phyloP scores from a whole-genome alignment of 345 rosid species.

The Aurinia saxatilis region DNA sequence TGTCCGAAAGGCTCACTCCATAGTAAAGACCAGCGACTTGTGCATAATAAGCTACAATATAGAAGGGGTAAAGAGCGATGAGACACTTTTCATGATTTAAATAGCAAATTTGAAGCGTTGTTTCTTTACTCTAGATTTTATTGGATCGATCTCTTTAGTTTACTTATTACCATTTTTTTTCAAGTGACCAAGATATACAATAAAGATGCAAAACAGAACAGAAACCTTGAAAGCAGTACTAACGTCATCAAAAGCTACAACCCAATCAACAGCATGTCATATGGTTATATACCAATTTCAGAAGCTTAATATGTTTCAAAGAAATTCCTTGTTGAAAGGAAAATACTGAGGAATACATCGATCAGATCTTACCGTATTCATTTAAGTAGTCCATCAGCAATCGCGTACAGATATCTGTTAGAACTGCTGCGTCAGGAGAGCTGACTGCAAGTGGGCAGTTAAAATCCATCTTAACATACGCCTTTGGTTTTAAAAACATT shows the following conservation, averaged over 20 bases:
- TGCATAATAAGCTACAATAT: conserved; percentile 80
- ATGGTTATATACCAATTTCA: background rate
- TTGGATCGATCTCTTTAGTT: background rate
- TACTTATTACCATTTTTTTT: background rate
- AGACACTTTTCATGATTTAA: background rate
- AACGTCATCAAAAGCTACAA: background rate
- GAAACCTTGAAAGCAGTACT: background rate
- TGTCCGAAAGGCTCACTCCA: conserved; percentile 36
- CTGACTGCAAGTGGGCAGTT: conserved; percentile 62
- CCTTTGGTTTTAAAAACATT: conserved; percentile 71
- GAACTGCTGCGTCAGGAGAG: conserved; percentile 80
- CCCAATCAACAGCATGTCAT: background rate
- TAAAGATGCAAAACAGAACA: background rate
- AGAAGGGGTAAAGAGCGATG: conserved; percentile 1
- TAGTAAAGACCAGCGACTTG: conserved; percentile 86
- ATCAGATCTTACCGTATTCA: conserved; percentile 67
- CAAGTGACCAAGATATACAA: background rate
- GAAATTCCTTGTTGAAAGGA: background rate
- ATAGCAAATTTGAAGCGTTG: background rate
- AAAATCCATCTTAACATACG: conserved; percentile 71
- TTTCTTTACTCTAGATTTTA: background rate
- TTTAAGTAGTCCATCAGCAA: conserved; percentile 86
- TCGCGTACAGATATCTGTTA: conserved; percentile 60
- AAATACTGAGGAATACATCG: background rate
- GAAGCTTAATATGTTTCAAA: background rate